A percentile compares a stretch with the other conserved stretches of the same genome.
Evolutionary conservation across 257 asterid species (phyloP).

Genomic region (Solanum chmielewskii): DNA sequence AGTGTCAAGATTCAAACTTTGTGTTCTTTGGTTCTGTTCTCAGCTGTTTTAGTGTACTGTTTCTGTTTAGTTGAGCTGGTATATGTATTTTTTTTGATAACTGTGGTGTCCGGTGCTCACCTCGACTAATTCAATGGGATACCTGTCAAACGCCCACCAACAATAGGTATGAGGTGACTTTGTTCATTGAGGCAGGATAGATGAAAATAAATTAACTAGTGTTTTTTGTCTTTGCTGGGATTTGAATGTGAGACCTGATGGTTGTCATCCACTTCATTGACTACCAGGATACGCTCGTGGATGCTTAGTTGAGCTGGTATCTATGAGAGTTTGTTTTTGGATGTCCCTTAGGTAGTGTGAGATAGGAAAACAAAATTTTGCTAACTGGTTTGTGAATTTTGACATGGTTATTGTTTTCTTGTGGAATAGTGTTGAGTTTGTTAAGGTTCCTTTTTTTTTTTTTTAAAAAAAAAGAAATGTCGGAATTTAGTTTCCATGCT

Average conservation of each 20-base stretch:
- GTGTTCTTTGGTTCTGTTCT: neutral
- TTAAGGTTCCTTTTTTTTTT: neutral
- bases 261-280: neutral
- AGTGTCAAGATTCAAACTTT: neutral
- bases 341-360: neutral
- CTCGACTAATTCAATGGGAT: neutral
- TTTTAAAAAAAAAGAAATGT: no score
- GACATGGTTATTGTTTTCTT: neutral
- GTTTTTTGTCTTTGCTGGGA: neutral
- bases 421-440: neutral
- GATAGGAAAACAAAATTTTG: neutral
- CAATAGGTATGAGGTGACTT: neutral
- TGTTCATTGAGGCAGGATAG: neutral
- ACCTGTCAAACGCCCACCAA: neutral
- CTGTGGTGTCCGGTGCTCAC: neutral
- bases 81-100: neutral
- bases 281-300: neutral
- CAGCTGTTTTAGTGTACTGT: neutral
- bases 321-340: neutral
- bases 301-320: neutral
- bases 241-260: neutral
- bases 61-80: neutral
- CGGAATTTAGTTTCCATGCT: neutral
- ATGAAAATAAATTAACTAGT: neutral
- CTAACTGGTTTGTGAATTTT: neutral